Evolutionary conservation across 306 rosid species (phyloP).

Genomic region (Delonix regia): DNA sequence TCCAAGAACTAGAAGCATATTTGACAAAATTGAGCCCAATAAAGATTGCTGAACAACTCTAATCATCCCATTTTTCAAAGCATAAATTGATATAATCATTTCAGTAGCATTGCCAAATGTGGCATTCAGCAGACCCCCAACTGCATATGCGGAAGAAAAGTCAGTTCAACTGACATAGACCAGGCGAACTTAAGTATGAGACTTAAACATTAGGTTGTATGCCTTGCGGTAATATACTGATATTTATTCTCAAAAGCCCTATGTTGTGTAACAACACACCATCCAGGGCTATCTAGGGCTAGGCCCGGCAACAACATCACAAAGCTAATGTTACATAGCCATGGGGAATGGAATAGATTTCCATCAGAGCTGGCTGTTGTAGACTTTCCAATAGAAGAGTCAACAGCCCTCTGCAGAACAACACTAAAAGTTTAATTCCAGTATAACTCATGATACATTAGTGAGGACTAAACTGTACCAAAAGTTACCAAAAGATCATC

Average conservation of each 20-base stretch:
- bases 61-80: slow-evolving; percentile 83
- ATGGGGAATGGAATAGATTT: background rate
- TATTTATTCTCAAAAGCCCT: background rate
- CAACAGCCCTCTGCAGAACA: background rate
- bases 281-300: background rate
- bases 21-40: slow-evolving; percentile 87
- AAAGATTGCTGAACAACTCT: slow-evolving; percentile 95
- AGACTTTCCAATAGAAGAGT: background rate
- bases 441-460: background rate
- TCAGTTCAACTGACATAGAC: background rate
- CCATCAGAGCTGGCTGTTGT: background rate
- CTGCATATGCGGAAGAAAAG: slow-evolving; percentile 52
- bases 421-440: background rate
- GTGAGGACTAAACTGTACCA: background rate
- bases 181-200: background rate
- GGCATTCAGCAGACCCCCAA: slow-evolving; percentile 93
- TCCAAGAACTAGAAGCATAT: slow-evolving; percentile 93
- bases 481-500: background rate
- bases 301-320: background rate
- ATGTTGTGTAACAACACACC: background rate
- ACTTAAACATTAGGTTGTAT: background rate
- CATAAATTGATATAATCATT: slow-evolving; percentile 88
- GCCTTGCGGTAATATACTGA: background rate
- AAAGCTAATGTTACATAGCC: background rate
- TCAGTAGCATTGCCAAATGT: slow-evolving; percentile 93